These are phyloP conservation scores for Pseudogymnoascus sp. DNA, from an alignment of 2,329 filamentous ascomycete species.

Conservation along the genomic window DNA sequence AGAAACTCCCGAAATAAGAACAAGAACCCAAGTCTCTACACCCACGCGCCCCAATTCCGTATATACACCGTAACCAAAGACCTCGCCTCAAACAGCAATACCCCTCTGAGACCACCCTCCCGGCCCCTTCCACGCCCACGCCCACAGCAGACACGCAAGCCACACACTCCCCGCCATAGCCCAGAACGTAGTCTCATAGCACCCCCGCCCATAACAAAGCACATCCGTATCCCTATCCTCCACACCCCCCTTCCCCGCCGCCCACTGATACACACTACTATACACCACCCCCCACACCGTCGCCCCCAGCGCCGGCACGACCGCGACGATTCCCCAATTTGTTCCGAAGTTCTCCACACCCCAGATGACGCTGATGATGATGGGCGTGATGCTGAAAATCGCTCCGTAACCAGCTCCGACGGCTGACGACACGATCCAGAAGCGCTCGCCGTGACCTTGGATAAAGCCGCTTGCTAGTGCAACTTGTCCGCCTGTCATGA, in stretches of 20 bases:
- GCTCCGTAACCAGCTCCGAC: conserved; percentile 91
- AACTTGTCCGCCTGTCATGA: conserved; percentile 70
- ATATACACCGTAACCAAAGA: neutral
- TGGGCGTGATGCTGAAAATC: conserved; percentile 80
- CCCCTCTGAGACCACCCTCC: conserved; percentile 70
- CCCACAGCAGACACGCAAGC: conserved; percentile 64
- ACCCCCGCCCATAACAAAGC: conserved; percentile 74
- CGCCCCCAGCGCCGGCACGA: conserved; percentile 80
- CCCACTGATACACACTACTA: conserved; percentile 68
- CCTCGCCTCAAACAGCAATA: conserved; percentile 51
- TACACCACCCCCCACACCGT: conserved; percentile 91
- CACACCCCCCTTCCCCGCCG: conserved; percentile 38
- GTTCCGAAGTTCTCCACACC: conserved; percentile 98
- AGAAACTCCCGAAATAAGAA: neutral
- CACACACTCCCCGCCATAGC: conserved; percentile 75
- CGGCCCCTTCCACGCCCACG: conserved; percentile 74
- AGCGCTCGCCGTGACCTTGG: conserved; percentile 68
- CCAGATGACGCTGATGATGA: conserved; percentile 96
- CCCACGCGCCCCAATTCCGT: neutral
- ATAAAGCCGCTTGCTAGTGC: conserved; percentile 69
- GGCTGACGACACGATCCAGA: conserved; percentile 77
- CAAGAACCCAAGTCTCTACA: neutral
- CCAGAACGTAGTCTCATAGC: conserved; percentile 81
- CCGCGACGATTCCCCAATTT: conserved; percentile 93
- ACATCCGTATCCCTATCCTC: conserved; percentile 38